phyloP scores from a whole-genome alignment of 371 early-diverging fungal genomes.

The Globomyces sp. region DNA sequence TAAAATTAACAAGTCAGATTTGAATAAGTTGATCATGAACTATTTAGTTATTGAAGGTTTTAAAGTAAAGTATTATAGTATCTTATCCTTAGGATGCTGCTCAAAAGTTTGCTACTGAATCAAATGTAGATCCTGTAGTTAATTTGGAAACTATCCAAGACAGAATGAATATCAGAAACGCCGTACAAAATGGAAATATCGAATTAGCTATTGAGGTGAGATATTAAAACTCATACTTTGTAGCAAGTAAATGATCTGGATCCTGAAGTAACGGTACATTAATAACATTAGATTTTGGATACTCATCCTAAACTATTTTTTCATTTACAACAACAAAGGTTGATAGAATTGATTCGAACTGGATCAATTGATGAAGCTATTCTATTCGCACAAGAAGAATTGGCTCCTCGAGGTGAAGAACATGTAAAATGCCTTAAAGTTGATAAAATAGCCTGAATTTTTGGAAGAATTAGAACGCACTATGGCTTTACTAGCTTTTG shows the following conservation, averaged over 20 bases:
- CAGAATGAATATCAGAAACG: slow-evolving; percentile 89
- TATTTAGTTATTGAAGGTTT: slow-evolving; percentile 97
- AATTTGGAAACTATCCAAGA: slow-evolving; percentile 90
- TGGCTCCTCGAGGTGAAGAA: slow-evolving; percentile 95
- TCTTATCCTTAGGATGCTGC: slow-evolving; percentile 71
- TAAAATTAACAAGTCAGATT: slow-evolving; percentile 43
- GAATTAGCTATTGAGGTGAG: slow-evolving; percentile 88
- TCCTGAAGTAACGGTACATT: slow-evolving; percentile 59
- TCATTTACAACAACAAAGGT: slow-evolving; percentile 91
- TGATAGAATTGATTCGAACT: slow-evolving; percentile 89
- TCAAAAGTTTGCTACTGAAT: slow-evolving; percentile 86
- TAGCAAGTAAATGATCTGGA: slow-evolving; percentile 88
- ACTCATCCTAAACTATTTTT: slow-evolving; percentile 92
- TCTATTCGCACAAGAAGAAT: slow-evolving; percentile 94
- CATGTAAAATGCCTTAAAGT: slow-evolving; percentile 49
- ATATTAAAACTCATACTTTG: slow-evolving; percentile 10
- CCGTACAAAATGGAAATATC: slow-evolving; percentile 78
- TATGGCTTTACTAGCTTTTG: slow-evolving; percentile 92
- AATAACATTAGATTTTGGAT: slow-evolving; percentile 67
- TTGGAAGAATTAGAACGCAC: slow-evolving; percentile 90
- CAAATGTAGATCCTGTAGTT: slow-evolving; percentile 71
- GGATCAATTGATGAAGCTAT: slow-evolving; percentile 80
- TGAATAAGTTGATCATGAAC: slow-evolving; percentile 96
- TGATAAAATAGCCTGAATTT: slow-evolving; percentile 73
- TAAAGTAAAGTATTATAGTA: slow-evolving; percentile 42